Evolutionary conservation across 306 rosid genomes (phyloP).

Genomic region (Quercus aquifolioides): DNA sequence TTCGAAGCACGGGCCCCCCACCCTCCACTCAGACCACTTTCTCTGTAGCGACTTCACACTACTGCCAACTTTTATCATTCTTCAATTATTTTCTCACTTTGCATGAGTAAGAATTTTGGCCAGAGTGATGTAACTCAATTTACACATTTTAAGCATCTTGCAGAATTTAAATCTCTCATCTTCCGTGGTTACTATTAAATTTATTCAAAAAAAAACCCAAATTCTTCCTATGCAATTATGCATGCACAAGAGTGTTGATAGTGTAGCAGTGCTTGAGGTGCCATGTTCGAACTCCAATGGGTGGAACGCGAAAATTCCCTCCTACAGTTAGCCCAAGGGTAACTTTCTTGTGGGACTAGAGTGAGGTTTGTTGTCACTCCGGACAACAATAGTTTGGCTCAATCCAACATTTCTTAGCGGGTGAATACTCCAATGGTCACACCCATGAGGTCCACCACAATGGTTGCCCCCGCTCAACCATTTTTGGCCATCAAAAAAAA

Average conservation of each 20-base stretch:
- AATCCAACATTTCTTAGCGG: rapidly evolving
- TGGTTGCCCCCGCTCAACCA: rapidly evolving
- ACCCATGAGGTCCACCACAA: too few relatives aligned
- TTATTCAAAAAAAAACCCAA: too few relatives aligned
- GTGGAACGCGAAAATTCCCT: rapidly evolving
- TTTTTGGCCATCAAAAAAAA: too few relatives aligned
- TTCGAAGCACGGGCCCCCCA: conserved; percentile 50
- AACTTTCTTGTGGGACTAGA: rapidly evolving
- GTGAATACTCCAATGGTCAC: too few relatives aligned
- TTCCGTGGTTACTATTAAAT: too few relatives aligned
- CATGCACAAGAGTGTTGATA: too few relatives aligned
- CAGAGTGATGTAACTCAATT: too few relatives aligned
- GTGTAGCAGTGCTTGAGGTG: too few relatives aligned
- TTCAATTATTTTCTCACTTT: conserved; percentile 31
- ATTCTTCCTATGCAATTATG: too few relatives aligned
- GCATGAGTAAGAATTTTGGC: neutral
- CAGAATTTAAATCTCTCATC: too few relatives aligned
- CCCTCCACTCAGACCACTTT: conserved; percentile 19
- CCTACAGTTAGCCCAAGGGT: rapidly evolving
- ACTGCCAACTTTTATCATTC: conserved; percentile 49
- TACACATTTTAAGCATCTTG: too few relatives aligned
- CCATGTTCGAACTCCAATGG: too few relatives aligned
- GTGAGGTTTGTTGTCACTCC: rapidly evolving
- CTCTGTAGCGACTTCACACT: conserved; percentile 27
- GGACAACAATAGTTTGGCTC: rapidly evolving